A percentile compares a stretch with the other conserved stretches of the same genome.
Conservation (phyloP, 306 rosid species). For the Cucumis cinereus region DNA sequence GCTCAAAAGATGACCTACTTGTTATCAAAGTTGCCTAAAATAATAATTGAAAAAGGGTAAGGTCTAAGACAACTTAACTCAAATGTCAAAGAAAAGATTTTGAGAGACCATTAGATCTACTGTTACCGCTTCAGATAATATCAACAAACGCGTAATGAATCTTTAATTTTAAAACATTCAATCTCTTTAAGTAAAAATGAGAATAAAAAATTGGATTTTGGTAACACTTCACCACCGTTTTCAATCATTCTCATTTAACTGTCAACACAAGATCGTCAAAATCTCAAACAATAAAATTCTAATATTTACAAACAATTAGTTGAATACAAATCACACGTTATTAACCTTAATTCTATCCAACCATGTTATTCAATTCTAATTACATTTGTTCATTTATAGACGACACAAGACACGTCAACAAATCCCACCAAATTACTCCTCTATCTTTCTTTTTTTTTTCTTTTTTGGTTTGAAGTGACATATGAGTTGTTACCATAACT, state of each 20-base stretch:
- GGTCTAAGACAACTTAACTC: too few species aligned
- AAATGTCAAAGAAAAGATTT: neutral
- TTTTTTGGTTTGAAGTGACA: neutral
- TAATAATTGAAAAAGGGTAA: too few species aligned
- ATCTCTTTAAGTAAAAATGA: neutral
- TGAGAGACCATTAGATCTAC: neutral
- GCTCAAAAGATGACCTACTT: too few species aligned
- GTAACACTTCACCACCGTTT: neutral
- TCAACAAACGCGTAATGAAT: neutral
- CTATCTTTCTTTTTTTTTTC: neutral
- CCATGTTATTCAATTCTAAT: too few species aligned
- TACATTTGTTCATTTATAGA: neutral
- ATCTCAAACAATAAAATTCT: neutral
- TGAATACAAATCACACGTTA: too few species aligned
- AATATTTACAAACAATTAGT: too few species aligned
- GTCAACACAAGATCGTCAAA: neutral
- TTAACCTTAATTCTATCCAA: too few species aligned
- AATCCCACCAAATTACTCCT: neutral
- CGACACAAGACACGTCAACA: too few species aligned
- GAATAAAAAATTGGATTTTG: too few species aligned
- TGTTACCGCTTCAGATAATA: neutral
- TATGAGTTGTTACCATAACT: neutral
- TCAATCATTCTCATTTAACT: neutral
- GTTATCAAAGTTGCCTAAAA: too few species aligned
- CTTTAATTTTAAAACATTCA: neutral